Evolutionary conservation across 192 early-diverging fungal genomes (phyloP).

Genomic region (Jimgerdemannia flammicorona): DNA sequence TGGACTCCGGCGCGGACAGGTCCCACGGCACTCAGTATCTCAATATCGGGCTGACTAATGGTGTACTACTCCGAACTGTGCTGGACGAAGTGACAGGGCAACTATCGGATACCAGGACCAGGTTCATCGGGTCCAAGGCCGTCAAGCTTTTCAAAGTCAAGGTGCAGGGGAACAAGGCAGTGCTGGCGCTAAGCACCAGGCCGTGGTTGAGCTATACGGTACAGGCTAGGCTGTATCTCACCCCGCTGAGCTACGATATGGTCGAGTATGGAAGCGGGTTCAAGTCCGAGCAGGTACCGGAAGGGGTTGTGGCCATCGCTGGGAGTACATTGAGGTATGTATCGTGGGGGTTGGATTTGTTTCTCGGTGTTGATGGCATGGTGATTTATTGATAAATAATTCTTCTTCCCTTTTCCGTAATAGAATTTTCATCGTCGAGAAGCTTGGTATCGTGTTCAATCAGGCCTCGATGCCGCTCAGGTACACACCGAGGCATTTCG

Average conservation of each 20-base stretch:
- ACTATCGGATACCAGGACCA: constrained; percentile 75
- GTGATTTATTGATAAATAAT: too few species aligned
- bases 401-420: constrained; percentile 4
- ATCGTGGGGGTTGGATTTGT: background rate
- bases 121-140: constrained; percentile 82
- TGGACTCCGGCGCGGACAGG: constrained; percentile 60
- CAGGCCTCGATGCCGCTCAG: constrained; percentile 78
- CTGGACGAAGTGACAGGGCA: constrained; percentile 82
- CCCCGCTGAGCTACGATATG: constrained; percentile 83
- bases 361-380: too few species aligned
- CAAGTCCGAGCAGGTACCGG: constrained; percentile 78
- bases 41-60: constrained; percentile 87
- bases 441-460: constrained; percentile 79
- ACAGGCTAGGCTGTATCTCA: constrained; percentile 66
- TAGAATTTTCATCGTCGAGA: constrained; percentile 81
- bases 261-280: constrained; percentile 85
- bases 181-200: constrained; percentile 79
- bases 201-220: constrained; percentile 88
- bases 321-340: constrained; percentile 70
- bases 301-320: constrained; percentile 85
- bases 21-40: constrained; percentile 66
- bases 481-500: constrained; percentile 85
- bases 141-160: constrained; percentile 75
- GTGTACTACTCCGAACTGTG: constrained; percentile 80
- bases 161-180: constrained; percentile 64